Base-by-base conservation (phyloP, 2,329 filamentous ascomycete genomes). In the Fusarium sp. region DNA sequence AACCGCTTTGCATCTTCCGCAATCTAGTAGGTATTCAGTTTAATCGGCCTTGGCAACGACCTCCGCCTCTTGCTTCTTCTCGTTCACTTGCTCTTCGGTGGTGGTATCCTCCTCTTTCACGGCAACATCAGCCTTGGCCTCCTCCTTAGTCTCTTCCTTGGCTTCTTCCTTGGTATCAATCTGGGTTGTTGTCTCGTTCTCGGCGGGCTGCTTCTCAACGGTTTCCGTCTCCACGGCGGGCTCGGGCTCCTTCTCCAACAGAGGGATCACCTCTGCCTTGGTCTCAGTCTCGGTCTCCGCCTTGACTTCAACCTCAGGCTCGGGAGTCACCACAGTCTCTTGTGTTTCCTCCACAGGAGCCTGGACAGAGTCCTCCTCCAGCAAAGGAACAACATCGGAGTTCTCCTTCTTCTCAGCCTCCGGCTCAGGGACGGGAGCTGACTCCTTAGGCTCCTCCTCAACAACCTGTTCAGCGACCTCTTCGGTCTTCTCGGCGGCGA, bases 1-100 rank as follows among this genome's bases (percentile, higher is more conserved):
- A 68, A 59, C 65, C 67, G 54, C 66, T 67, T 68, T 68, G 64
- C 68, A 68, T 68, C 65, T 75, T 63, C 64, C 69, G 38, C 63
- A 67, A 68, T 76, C 60, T 70, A 73, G 65, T 47, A 47, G 43
- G 43, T 68, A 60, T 54, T 69, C 65, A 65, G 56, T 56, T 63
- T 69, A 66, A 52, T 73, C 66, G 27, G 65, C 38, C 62, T 71
- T 69, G 5, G 59, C 33, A 38, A 67, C 47, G 17, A 20, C 63
- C 61, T 69, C 72, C n/a, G 22, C 3, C 35, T 68, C 58, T 64
- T 68, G 62, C 47, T 75, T 68, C 72, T 66, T 57, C 61, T 71
- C 68, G 17, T 22, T 30, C 22, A 32, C 38, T 60, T 75, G 45
- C 33, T 70, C 64, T 32, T 50, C 65, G 37, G 52, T 32, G 7